These are phyloP conservation scores for Thelonectria discophora DNA, from an alignment of 2,329 filamentous ascomycete genomes.

Conservation along the genomic window DNA sequence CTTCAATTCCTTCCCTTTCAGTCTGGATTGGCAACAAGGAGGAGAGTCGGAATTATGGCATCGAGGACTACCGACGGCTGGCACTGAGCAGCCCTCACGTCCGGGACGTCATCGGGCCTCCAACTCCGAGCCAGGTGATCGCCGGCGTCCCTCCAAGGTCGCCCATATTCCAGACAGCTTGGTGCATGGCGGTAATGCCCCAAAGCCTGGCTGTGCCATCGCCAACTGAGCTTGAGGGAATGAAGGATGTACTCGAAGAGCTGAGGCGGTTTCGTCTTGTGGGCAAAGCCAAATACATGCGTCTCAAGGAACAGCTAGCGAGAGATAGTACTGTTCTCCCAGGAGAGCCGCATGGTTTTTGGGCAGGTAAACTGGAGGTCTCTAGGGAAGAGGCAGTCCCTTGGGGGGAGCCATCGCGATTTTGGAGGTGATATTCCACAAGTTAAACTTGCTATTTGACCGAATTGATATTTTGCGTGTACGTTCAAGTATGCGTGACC, in stretches of 20 bases:
- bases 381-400: conserved; percentile 28
- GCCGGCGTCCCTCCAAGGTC: conserved; percentile 58
- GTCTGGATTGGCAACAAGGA: conserved; percentile 60
- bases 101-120: conserved; percentile 53
- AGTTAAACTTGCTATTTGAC: background rate
- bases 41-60: conserved; percentile 47
- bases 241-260: conserved; percentile 55
- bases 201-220: conserved; percentile 41
- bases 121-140: conserved; percentile 57
- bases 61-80: conserved; percentile 59
- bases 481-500: background rate
- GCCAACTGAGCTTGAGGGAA: conserved; percentile 45
- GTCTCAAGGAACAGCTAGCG: conserved; percentile 22
- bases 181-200: conserved; percentile 59
- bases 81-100: conserved; percentile 48
- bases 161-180: conserved; percentile 61
- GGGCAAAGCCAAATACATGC: conserved; percentile 44
- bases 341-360: conserved; percentile 47
- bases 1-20: conserved; percentile 24
- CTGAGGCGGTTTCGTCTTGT: conserved; percentile 51
- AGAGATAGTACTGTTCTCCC: conserved; percentile 19
- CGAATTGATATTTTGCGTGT: conserved; percentile 3
- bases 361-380: conserved; percentile 50
- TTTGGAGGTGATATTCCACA: conserved; percentile 14
- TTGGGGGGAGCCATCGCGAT: conserved; percentile 25